A percentile compares a stretch with the other conserved stretches of the same genome.
These are phyloP conservation scores for Nasturtium officinale DNA, from an alignment of 345 rosid species.

Conservation along the genomic window DNA sequence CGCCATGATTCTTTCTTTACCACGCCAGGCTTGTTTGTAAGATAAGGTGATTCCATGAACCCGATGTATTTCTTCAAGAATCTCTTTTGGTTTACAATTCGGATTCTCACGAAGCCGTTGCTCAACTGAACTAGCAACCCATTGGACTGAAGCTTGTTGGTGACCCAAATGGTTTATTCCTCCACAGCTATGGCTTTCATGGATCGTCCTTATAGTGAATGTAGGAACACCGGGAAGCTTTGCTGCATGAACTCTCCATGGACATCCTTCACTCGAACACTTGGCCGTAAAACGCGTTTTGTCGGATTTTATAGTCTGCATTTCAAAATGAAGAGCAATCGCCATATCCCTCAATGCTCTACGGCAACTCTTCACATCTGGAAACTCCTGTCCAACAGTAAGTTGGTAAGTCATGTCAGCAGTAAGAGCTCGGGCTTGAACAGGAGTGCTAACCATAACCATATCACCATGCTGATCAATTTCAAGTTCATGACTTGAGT, in stretches of 20 bases:
- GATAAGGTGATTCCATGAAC: slow-evolving; percentile 92
- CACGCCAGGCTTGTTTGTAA: slow-evolving; percentile 99
- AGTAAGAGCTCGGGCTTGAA: slow-evolving; percentile 71
- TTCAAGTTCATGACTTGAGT: slow-evolving; percentile 69
- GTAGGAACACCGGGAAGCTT: slow-evolving; percentile 98
- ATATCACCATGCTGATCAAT: slow-evolving; percentile 68
- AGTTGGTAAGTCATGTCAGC: slow-evolving; percentile 58
- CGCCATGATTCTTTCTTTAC: slow-evolving; percentile 97
- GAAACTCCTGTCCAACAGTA: slow-evolving; percentile 93
- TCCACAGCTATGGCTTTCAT: slow-evolving; percentile 84
- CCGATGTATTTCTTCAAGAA: slow-evolving; percentile 94
- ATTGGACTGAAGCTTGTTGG: slow-evolving; percentile 98
- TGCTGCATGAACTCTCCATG: slow-evolving; percentile 98
- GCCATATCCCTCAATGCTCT: slow-evolving; percentile 96
- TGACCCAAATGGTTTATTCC: slow-evolving; percentile 96
- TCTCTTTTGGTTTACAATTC: slow-evolving; percentile 94
- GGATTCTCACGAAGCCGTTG: slow-evolving; percentile 92
- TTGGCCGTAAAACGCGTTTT: slow-evolving; percentile 97
- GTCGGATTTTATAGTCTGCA: slow-evolving; percentile 98
- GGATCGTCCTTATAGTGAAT: slow-evolving; percentile 90
- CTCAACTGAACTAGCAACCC: slow-evolving; percentile 97
- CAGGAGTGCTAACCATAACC: slow-evolving; percentile 54
- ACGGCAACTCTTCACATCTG: slow-evolving; percentile 94
- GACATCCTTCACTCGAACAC: slow-evolving; percentile 97
- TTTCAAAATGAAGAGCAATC: slow-evolving; percentile 95